phyloP scores from a whole-genome alignment of 352 stramenopile species.

The Globisporangium okanoganense region DNA sequence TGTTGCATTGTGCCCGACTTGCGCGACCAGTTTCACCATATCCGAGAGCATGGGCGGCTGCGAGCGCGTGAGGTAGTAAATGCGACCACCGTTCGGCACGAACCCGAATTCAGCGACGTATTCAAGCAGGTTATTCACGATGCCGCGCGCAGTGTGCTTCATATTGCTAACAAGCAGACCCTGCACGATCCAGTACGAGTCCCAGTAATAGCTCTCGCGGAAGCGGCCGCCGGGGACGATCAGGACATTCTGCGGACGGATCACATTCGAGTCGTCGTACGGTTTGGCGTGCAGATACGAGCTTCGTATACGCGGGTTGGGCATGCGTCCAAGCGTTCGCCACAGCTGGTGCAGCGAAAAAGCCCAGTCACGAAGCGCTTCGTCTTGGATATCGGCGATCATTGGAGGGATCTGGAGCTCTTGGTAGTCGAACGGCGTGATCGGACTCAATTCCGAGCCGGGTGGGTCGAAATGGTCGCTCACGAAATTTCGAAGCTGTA shows the following conservation, averaged over 20 bases:
- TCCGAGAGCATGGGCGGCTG: slow-evolving; percentile 90
- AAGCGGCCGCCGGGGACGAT: slow-evolving; percentile 90
- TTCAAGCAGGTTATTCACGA: slow-evolving; percentile 87
- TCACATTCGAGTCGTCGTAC: slow-evolving; percentile 28
- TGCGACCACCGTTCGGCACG: slow-evolving; percentile 86
- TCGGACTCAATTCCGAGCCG: slow-evolving; percentile 66
- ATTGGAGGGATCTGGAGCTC: slow-evolving; percentile 42
- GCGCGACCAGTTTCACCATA: slow-evolving; percentile 70
- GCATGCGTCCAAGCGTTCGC: slow-evolving; percentile 61
- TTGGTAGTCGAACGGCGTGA: slow-evolving; percentile 71
- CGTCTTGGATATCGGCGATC: slow-evolving; percentile 49
- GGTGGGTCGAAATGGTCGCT: slow-evolving; percentile 77
- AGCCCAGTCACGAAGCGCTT: slow-evolving; percentile 57
- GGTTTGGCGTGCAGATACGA: slow-evolving; percentile 54
- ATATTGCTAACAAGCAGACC: slow-evolving; percentile 84
- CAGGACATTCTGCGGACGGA: slow-evolving; percentile 53
- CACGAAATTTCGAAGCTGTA: slow-evolving; percentile 63
- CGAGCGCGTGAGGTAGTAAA: slow-evolving; percentile 90
- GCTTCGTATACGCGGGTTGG: slow-evolving; percentile 40
- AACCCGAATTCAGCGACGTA: slow-evolving; percentile 86
- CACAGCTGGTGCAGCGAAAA: slow-evolving; percentile 72
- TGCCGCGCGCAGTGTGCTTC: slow-evolving; percentile 61
- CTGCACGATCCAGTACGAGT: slow-evolving; percentile 91
- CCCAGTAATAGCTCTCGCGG: slow-evolving; percentile 92
- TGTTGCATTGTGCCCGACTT: slow-evolving; percentile 22